These are phyloP conservation scores for Vigna reflexopilosa DNA, from an alignment of 306 rosid genomes.

Conservation along the genomic window DNA sequence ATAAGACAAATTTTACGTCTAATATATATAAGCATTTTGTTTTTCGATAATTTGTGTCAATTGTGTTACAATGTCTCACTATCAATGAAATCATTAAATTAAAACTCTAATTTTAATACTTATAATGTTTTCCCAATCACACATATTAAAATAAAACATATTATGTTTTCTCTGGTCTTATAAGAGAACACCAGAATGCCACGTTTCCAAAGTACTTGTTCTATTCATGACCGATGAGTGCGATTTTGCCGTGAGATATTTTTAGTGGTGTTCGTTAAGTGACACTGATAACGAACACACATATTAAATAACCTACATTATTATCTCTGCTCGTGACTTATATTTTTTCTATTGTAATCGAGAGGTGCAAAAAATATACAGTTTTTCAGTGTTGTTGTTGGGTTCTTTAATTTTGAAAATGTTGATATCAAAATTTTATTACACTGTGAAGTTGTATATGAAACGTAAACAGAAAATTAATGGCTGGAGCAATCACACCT, in stretches of 20 bases:
- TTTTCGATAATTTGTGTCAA: background rate
- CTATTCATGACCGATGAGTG: constrained; percentile 21
- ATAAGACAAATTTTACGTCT: background rate
- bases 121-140: background rate
- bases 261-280: background rate
- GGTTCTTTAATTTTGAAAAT: background rate
- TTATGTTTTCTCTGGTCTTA: background rate
- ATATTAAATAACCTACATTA: too few relatives aligned
- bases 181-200: background rate
- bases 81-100: background rate
- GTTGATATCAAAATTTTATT: background rate
- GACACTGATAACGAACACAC: too few relatives aligned
- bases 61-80: background rate
- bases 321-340: too few relatives aligned
- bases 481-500: constrained; percentile 18
- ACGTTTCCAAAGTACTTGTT: constrained; percentile 16
- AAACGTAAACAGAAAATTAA: background rate
- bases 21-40: background rate
- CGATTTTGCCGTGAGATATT: background rate
- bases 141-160: background rate
- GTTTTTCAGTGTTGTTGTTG: background rate
- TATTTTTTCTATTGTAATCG: background rate
- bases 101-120: background rate
- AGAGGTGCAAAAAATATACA: constrained; percentile 11
- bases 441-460: too few relatives aligned